Conservation (phyloP, 768 basidiomycete genomes). For the Hypholoma fasciculare region DNA sequence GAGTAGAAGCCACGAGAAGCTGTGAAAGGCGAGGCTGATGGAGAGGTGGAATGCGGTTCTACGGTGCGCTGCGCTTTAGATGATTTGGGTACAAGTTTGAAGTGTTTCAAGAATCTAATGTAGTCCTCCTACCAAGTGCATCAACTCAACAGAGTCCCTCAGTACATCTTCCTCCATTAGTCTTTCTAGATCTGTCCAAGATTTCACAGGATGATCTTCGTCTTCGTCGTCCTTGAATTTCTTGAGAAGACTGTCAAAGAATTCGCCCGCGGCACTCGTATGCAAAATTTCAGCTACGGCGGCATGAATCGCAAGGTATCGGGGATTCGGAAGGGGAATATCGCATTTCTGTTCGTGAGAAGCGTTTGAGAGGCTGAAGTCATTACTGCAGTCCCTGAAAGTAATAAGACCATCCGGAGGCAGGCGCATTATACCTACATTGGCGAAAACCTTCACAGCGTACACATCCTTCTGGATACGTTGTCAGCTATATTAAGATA, state of each 20-base stretch:
- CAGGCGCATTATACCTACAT: no score
- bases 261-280: slow-evolving; percentile 15
- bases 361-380: slow-evolving; percentile 3
- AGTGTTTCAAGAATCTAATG: background rate
- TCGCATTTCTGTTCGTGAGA: background rate
- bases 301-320: slow-evolving; percentile 15
- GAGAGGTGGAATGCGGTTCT: no score
- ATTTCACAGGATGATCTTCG: slow-evolving; percentile 6
- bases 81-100: no score
- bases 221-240: slow-evolving; percentile 5
- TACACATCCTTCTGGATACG: slow-evolving; percentile 10
- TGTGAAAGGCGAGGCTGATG: no score
- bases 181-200: slow-evolving; percentile 13
- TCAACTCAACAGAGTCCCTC: background rate
- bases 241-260: slow-evolving; percentile 16
- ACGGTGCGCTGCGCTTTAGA: no score
- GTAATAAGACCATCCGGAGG: no score
- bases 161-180: slow-evolving; percentile 8
- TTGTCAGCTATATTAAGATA: slow-evolving; percentile 1
- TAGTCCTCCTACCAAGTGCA: slow-evolving; percentile 3
- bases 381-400: background rate
- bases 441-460: slow-evolving; percentile 2
- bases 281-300: slow-evolving; percentile 17
- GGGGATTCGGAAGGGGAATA: slow-evolving; percentile 13
- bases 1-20: no score